A percentile compares a stretch with the other conserved stretches of the same genome.
phyloP scores from a whole-genome alignment of 768 basidiomycete species.

The Guyanaporus albipodus region DNA sequence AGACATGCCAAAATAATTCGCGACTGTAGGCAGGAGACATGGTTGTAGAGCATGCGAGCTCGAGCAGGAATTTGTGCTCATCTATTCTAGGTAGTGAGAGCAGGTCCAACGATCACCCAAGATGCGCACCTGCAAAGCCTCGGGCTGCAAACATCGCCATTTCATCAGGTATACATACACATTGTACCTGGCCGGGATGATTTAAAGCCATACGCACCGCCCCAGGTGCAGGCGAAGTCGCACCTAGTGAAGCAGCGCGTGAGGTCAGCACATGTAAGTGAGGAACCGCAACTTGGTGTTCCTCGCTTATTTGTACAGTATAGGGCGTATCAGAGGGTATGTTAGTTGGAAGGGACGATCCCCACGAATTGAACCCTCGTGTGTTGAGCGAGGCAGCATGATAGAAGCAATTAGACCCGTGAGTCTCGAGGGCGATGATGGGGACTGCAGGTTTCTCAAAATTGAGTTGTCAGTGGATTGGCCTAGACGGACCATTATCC shows the following conservation, averaged over 20 bases:
- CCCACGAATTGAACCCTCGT: slow-evolving; percentile 28
- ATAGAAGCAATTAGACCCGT: slow-evolving; percentile 72
- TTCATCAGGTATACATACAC: slow-evolving; percentile 63
- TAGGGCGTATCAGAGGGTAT: slow-evolving; percentile 29
- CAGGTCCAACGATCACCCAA: not conserved
- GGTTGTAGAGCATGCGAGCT: slow-evolving; percentile 71
- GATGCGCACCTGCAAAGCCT: slow-evolving; percentile 52
- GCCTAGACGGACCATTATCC: slow-evolving; percentile 54
- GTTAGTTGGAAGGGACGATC: slow-evolving; percentile 31
- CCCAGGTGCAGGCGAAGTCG: slow-evolving; percentile 56
- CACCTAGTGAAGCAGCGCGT: slow-evolving; percentile 67
- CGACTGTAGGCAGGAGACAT: slow-evolving; percentile 62
- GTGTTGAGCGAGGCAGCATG: slow-evolving; percentile 61
- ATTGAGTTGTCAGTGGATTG: not conserved
- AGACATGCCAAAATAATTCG: slow-evolving; percentile 45
- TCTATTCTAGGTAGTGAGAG: slow-evolving; percentile 36
- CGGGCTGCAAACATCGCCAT: slow-evolving; percentile 59
- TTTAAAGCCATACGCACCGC: slow-evolving; percentile 65
- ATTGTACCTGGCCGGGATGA: slow-evolving; percentile 51
- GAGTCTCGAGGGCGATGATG: slow-evolving; percentile 64
- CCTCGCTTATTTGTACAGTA: slow-evolving; percentile 41
- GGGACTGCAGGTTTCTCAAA: slow-evolving; percentile 51
- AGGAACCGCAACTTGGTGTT: slow-evolving; percentile 50
- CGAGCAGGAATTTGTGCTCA: slow-evolving; percentile 71
- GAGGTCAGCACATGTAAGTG: slow-evolving; percentile 57